Percentiles rank a stretch among this genome's conserved stretches.
phyloP scores from a whole-genome alignment of 2,329 filamentous ascomycete genomes.

The Dryadomyces sulphureus region DNA sequence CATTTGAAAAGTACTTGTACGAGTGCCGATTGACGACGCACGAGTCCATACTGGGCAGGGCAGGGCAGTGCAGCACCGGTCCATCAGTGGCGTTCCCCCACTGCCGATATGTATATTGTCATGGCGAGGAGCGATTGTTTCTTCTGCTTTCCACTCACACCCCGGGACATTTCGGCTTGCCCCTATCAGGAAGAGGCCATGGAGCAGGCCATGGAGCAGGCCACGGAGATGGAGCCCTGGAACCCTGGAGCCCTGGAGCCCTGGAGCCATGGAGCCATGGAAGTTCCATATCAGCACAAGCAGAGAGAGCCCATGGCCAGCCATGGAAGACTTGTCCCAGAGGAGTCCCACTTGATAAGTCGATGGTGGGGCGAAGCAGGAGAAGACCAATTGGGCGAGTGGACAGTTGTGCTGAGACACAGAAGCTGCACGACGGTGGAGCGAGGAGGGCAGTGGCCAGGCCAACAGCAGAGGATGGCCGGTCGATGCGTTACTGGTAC shows the following conservation, averaged over 20 bases:
- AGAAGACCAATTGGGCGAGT: background rate
- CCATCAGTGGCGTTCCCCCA: background rate
- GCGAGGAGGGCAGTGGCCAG: background rate
- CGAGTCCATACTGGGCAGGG: too few species aligned
- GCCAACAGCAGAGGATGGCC: background rate
- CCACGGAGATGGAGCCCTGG: too few species aligned
- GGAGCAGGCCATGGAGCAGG: too few species aligned
- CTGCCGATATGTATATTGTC: too few species aligned
- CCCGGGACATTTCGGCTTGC: background rate
- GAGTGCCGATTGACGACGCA: too few species aligned
- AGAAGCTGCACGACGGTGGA: background rate
- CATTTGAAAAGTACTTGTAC: too few species aligned
- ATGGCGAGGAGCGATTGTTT: background rate
- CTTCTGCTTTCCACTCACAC: too few species aligned
- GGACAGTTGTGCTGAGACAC: background rate
- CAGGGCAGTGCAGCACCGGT: too few species aligned
- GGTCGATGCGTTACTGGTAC: background rate
- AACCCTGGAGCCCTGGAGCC: too few species aligned
- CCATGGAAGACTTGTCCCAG: background rate
- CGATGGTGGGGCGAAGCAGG: background rate
- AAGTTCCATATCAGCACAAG: too few species aligned
- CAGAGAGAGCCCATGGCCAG: background rate
- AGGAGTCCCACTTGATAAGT: background rate
- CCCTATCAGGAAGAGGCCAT: background rate
- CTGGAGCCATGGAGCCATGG: too few species aligned